These are phyloP conservation scores for Rachicladosporium sp. DNA, from an alignment of 2,329 filamentous ascomycete species.

Conservation along the genomic window DNA sequence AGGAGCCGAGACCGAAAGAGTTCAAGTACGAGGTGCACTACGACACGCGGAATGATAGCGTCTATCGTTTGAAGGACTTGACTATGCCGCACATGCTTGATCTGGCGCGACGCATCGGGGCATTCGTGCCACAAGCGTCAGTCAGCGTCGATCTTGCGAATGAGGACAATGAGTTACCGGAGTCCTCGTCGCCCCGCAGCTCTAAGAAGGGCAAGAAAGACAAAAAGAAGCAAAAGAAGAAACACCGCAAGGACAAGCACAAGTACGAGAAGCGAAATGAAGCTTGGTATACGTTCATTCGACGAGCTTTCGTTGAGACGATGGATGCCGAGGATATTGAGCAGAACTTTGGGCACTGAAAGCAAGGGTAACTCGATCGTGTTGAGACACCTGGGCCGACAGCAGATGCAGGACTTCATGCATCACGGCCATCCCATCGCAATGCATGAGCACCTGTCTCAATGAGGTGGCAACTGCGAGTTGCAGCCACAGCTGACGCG, in stretches of 20 bases:
- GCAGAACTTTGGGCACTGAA: constrained; percentile 24
- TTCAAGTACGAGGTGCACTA: constrained; percentile 79
- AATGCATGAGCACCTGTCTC: too few species aligned
- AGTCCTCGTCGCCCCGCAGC: constrained; percentile 17
- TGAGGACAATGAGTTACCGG: constrained; percentile 15
- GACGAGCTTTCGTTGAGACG: constrained; percentile 68
- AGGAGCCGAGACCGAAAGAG: constrained; percentile 45
- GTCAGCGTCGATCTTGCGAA: constrained; percentile 21
- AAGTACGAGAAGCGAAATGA: constrained; percentile 47
- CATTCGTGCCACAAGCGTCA: constrained; percentile 27
- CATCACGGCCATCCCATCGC: too few species aligned
- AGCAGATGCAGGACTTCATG: too few species aligned
- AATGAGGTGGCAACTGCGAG: too few species aligned
- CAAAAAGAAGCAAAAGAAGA: constrained; percentile 23
- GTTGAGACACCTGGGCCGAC: too few species aligned
- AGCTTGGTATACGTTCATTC: constrained; percentile 66
- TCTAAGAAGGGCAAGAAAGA: constrained; percentile 21
- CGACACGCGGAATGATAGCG: constrained; percentile 61
- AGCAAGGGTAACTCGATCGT: too few species aligned
- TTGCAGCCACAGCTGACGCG: too few species aligned
- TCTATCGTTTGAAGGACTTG: constrained; percentile 67
- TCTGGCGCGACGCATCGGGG: constrained; percentile 67
- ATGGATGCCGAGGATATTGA: constrained; percentile 52
- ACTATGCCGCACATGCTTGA: constrained; percentile 72
- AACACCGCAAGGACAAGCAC: constrained; percentile 27